A percentile compares a stretch with the other conserved stretches of the same genome.
Conservation (phyloP, 2,329 filamentous ascomycete species). For the Venturia aucupariae region DNA sequence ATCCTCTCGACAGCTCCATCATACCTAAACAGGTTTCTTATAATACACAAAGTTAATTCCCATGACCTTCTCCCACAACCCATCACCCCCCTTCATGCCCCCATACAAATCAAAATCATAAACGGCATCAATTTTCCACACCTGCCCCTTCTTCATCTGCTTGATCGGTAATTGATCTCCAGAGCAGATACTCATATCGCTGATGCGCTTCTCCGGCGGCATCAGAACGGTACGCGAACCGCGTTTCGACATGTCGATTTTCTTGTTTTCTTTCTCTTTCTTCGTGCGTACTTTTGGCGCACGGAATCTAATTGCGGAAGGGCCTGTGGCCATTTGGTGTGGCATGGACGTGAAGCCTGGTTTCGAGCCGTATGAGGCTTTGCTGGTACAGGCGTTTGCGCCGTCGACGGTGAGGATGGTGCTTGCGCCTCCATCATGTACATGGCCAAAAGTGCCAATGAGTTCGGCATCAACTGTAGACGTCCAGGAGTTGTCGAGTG, state of each 20-base stretch:
- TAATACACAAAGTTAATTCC: slow-evolving; percentile 11
- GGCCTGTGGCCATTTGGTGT: neutral
- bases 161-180: neutral
- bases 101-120: slow-evolving; percentile 12
- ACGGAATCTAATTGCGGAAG: neutral
- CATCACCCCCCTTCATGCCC: slow-evolving; percentile 5
- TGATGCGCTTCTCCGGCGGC: slow-evolving; percentile 6
- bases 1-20: neutral
- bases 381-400: slow-evolving; percentile 6
- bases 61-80: slow-evolving; percentile 13
- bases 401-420: slow-evolving; percentile 3
- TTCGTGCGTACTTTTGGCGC: neutral
- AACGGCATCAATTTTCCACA: slow-evolving; percentile 9
- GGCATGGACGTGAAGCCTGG: slow-evolving; percentile 6
- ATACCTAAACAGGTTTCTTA: neutral
- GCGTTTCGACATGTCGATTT: neutral
- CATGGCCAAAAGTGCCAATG: slow-evolving; percentile 8
- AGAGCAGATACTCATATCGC: slow-evolving; percentile 10
- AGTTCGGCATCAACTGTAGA: slow-evolving; percentile 10
- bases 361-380: slow-evolving; percentile 8
- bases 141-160: slow-evolving; percentile 9
- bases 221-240: neutral
- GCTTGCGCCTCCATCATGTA: slow-evolving; percentile 10
- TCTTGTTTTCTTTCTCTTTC: neutral
- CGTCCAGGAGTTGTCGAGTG: slow-evolving; percentile 9